Evolutionary conservation across 2,329 filamentous ascomycete genomes (phyloP), one percentile per base, ranked within the genome.

Genomic region (Trichoderma sp.): DNA sequence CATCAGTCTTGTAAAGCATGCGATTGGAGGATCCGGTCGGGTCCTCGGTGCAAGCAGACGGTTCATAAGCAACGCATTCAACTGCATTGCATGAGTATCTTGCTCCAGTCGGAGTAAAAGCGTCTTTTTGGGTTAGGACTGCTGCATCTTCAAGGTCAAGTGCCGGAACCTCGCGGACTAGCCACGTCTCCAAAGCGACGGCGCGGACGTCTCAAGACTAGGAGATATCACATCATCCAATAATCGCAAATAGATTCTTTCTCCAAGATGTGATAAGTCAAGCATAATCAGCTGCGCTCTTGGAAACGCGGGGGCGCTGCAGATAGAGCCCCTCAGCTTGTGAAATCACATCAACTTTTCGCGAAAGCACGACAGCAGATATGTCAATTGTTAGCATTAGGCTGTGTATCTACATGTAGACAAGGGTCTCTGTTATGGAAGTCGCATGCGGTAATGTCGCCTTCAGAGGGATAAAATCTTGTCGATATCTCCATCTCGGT

Each of bases 191-290:
- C 40, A 58, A 60, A 55, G 65, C 56, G 65, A 68, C 43, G 65
- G 65, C 29, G 65, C 65, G 61, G 43, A 40, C 53, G 53, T 49
- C 53, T 47, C 52, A 33, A 16, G n/a, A 33, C n/a, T 27, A 24
- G 35, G 64, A 47, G 43, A 67, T 67, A 67, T 67, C 65, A 43
- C 65, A 68, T 53, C 65, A 68, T 68, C n/a, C 65, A 53, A 66
- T 33, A 40, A 21, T 53, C 53, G 35, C 27, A 66, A 58, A 66
- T 27, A 24, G 47, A 43, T n/a, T 37, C 19, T 43, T 40, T 56
- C 29, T 43, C 43, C 61, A 43, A 13, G 21, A 19, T 4, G n/a
- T 31, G 31, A 24, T 37, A 49, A 56, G 47, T 47, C 62, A 31
- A 66, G 35, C 35, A 43, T 47, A 57, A 37, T 47, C 52, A 66